Evolutionary conservation across 768 basidiomycete genomes (phyloP), one percentile per base, ranked within the genome.

Genomic region (Suillus cothurnatus): DNA sequence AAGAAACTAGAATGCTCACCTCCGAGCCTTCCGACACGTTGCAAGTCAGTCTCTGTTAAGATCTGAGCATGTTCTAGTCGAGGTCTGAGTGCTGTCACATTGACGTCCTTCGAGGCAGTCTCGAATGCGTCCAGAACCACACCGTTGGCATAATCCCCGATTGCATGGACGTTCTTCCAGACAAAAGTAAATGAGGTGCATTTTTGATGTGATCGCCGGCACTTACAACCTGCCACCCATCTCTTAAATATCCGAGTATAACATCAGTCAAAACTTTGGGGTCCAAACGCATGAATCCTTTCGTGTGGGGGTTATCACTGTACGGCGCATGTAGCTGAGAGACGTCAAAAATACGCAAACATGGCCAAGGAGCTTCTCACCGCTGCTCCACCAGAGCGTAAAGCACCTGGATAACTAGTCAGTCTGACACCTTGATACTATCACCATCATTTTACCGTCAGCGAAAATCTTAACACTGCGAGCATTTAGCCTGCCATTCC

Each of bases 51-150:
- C n/a, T 82, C 79, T 3, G 85, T 88, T 76, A 97, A 83, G 71
- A 97, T 88, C 75, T 97, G 95, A 9, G 93, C 94, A 76, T 98
- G 95, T 74, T 98, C 95, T 15, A 97, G 83, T 31, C 95, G 86
- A 56, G 93, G 90, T 49, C 94, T 82, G 55, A 88, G 77, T 31
- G 88, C 86, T 32, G 85, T 82, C 11, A 91, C 86, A 68, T 91
- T 85, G 50, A 80, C 81, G 31, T 84, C 84, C 64, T 84, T 76
- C 61, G 94, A 75, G 6, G 88, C 85, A 23, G 81, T 79, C 74
- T 95, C 92, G 69, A 97, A 95, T 0, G 90, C 88, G 73, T 96
- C 88, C 41, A 97, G 76, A 21, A 96, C 89, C 50, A 94, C 82
- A 23, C 87, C 83, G 74, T 97, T 97, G 47, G 95, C 94, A 60